phyloP scores from a whole-genome alignment of 192 early-diverging fungal species.

The Coemansia sp. region DNA sequence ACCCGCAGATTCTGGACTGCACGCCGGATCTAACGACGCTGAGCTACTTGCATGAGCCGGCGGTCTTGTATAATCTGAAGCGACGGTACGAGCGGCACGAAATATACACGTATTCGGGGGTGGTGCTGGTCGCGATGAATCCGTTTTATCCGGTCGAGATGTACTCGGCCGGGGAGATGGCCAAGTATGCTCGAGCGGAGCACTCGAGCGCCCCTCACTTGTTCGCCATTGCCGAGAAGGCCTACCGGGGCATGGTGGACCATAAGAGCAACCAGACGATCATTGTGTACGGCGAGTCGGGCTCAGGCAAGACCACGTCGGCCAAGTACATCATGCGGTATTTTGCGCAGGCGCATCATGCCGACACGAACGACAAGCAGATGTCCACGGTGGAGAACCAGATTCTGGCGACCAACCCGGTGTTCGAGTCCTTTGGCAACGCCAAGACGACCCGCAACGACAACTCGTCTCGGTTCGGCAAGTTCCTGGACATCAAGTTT shows the following conservation, averaged over 20 bases:
- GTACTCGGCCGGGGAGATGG: conserved; percentile 86
- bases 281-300: conserved; percentile 95
- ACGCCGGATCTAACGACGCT: conserved; percentile 87
- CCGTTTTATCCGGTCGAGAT: conserved; percentile 82
- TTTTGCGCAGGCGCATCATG: conserved; percentile 80
- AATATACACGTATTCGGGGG: conserved; percentile 99
- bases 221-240: conserved; percentile 98
- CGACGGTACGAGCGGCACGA: conserved; percentile 86
- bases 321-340: conserved; percentile 99
- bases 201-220: conserved; percentile 84
- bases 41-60: conserved; percentile 91
- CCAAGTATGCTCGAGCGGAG: conserved; percentile 80
- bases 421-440: conserved; percentile 88
- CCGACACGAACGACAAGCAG: conserved; percentile 50
- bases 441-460: conserved; percentile 72
- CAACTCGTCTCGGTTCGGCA: conserved; percentile 85
- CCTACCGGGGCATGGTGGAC: conserved; percentile 91
- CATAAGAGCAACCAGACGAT: conserved; percentile 95
- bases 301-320: conserved; percentile 95
- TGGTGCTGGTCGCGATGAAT: conserved; percentile 97
- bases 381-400: conserved; percentile 55
- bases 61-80: conserved; percentile 87
- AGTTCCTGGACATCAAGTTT: conserved; percentile 86
- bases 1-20: conserved; percentile 86
- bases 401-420: conserved; percentile 67